Percentiles rank a stretch among this genome's conserved stretches.
phyloP scores from a whole-genome alignment of 352 stramenopile genomes.

The Bremia lactucae region DNA sequence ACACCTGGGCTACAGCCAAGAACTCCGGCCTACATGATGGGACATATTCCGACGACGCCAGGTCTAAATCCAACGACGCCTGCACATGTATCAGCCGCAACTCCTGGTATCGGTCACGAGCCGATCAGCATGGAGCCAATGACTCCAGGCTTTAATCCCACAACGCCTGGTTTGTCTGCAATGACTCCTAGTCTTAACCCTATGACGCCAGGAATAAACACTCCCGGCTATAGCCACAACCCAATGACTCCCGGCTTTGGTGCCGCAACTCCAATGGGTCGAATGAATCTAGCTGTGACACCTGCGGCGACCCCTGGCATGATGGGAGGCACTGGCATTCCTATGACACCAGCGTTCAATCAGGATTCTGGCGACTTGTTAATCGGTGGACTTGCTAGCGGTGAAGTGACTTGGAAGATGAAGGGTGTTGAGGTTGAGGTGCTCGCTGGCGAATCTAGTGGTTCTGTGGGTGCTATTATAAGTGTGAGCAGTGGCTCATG shows the following conservation, averaged over 20 bases:
- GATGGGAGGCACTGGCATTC: constrained; percentile 46
- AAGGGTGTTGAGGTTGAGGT: constrained; percentile 82
- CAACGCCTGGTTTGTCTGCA: constrained; percentile 60
- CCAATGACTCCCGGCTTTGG: constrained; percentile 82
- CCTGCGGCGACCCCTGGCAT: constrained; percentile 66
- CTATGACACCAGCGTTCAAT: constrained; percentile 70
- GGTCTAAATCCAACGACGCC: constrained; percentile 67
- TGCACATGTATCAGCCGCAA: constrained; percentile 57
- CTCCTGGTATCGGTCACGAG: constrained; percentile 55
- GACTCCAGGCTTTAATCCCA: constrained; percentile 83
- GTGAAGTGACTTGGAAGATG: constrained; percentile 83
- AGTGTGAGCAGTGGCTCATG: constrained; percentile 60
- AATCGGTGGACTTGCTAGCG: constrained; percentile 24
- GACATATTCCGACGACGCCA: constrained; percentile 70
- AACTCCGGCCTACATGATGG: constrained; percentile 36
- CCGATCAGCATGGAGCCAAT: constrained; percentile 76
- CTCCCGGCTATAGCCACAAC: constrained; percentile 76
- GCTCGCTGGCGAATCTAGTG: constrained; percentile 46
- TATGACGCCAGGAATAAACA: constrained; percentile 73
- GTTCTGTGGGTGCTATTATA: constrained; percentile 66
- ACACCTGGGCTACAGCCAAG: constrained; percentile 42
- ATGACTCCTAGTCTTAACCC: constrained; percentile 79
- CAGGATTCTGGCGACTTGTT: constrained; percentile 32
- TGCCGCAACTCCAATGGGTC: constrained; percentile 64
- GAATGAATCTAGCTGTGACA: constrained; percentile 54